Conservation (phyloP, 306 rosid species). For the Dryas octopetala region DNA sequence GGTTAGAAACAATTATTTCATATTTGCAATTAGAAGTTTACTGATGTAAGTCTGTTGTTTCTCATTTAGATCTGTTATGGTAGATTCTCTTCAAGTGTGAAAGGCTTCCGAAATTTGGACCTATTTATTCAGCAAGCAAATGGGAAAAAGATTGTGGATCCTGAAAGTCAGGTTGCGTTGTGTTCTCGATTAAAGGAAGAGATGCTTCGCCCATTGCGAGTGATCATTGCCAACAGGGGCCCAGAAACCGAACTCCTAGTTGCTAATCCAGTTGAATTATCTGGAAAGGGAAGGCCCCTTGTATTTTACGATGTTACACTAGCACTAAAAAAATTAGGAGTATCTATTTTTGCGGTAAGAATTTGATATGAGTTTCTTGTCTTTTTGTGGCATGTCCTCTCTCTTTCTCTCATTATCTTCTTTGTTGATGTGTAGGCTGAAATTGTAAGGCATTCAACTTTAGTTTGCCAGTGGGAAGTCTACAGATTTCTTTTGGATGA, state of each 20-base stretch:
- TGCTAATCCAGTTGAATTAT: slow-evolving; percentile 81
- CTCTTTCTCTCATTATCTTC: background rate
- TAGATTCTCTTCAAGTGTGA: slow-evolving; percentile 55
- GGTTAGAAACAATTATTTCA: too few relatives aligned
- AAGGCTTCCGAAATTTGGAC: slow-evolving; percentile 67
- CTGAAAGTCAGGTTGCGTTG: slow-evolving; percentile 54
- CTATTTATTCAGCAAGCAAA: slow-evolving; percentile 61
- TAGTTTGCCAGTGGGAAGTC: slow-evolving; percentile 81
- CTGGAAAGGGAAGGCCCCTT: slow-evolving; percentile 84
- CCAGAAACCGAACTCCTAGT: slow-evolving; percentile 83
- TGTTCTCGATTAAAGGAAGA: slow-evolving; percentile 68
- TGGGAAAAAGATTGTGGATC: slow-evolving; percentile 70
- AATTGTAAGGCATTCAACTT: slow-evolving; percentile 70
- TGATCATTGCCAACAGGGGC: slow-evolving; percentile 64
- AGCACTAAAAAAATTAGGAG: slow-evolving; percentile 61
- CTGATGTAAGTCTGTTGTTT: slow-evolving; percentile 15
- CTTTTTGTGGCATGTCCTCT: slow-evolving; percentile 6
- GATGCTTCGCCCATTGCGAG: slow-evolving; percentile 74
- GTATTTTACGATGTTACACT: slow-evolving; percentile 80
- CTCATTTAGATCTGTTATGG: slow-evolving; percentile 59
- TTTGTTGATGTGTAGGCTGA: slow-evolving; percentile 55
- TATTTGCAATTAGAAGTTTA: background rate
- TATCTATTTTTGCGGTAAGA: slow-evolving; percentile 67
- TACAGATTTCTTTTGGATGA: slow-evolving; percentile 82
- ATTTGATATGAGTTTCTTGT: slow-evolving; percentile 10